These are phyloP conservation scores for Oryza longistaminata DNA, from an alignment of 176 grass and related monocot genomes.

Conservation along the genomic window DNA sequence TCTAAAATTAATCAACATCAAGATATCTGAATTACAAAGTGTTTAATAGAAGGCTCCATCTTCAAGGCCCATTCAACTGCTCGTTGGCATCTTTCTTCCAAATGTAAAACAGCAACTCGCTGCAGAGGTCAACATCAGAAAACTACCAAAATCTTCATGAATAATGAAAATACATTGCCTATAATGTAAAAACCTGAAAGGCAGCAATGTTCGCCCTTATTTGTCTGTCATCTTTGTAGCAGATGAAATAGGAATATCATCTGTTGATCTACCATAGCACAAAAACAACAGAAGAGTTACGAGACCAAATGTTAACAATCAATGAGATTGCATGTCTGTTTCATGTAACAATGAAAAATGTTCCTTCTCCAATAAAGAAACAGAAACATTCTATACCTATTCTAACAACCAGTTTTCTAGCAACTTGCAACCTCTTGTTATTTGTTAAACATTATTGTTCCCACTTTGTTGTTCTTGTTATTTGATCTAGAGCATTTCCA, in stretches of 20 bases:
- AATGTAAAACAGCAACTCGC: slow-evolving; percentile 93
- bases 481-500: background rate
- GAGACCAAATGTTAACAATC: slow-evolving; percentile 22
- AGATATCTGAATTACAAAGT: slow-evolving; percentile 70
- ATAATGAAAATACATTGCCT: background rate
- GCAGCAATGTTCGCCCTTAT: slow-evolving; percentile 84
- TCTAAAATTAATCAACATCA: slow-evolving; percentile 26
- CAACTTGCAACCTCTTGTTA: background rate
- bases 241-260: slow-evolving; percentile 64
- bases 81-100: slow-evolving; percentile 94
- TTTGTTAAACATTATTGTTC: background rate
- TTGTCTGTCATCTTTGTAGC: slow-evolving; percentile 64
- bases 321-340: background rate
- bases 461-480: background rate
- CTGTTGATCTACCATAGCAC: slow-evolving; percentile 44
- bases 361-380: background rate
- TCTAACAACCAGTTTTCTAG: background rate
- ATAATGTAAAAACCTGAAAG: slow-evolving; percentile 73
- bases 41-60: slow-evolving; percentile 85
- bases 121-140: slow-evolving; percentile 44
- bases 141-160: background rate
- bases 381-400: background rate
- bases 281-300: slow-evolving; percentile 31
- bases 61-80: slow-evolving; percentile 98
- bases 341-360: background rate